These are phyloP conservation scores for Dichomitus squalens DNA, from an alignment of 1,284 basidiomycete species.

Conservation along the genomic window DNA sequence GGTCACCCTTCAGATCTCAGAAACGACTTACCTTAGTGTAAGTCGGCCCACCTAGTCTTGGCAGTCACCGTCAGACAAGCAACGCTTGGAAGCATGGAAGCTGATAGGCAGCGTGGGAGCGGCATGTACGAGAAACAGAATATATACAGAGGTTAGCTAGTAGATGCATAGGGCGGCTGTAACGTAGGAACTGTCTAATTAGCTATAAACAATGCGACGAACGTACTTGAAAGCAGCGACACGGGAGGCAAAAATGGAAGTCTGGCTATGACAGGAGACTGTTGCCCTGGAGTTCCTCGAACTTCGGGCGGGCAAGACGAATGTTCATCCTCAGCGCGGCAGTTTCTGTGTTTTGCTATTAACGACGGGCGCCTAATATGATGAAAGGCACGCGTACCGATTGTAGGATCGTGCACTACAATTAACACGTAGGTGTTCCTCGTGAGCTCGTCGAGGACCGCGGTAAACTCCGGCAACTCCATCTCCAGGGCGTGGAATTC, in stretches of 20 bases:
- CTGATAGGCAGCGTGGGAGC: no score
- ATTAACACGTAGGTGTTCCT: constrained; percentile 94
- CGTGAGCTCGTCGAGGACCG: constrained; percentile 94
- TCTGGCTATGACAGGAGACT: constrained; percentile 40
- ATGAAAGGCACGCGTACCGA: constrained; percentile 56
- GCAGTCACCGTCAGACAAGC: no score
- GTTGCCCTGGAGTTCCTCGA: constrained; percentile 80
- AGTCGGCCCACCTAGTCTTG: no score
- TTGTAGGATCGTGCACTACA: constrained; percentile 84
- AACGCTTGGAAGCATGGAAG: no score
- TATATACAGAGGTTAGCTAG: not conserved
- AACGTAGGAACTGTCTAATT: constrained; percentile 7
- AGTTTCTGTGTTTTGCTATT: constrained; percentile 58
- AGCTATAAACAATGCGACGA: constrained; percentile 11
- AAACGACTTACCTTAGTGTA: no score
- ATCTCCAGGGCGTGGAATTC: constrained; percentile 83
- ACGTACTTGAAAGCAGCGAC: constrained; percentile 6
- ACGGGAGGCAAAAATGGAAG: not conserved
- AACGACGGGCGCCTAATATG: not conserved
- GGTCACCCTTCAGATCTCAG: no score
- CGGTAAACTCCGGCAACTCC: constrained; percentile 83
- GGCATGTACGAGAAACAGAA: not conserved
- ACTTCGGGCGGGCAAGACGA: constrained; percentile 77
- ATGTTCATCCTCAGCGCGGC: constrained; percentile 86
- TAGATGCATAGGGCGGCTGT: not conserved